phyloP scores from a whole-genome alignment of 495 filamentous ascomycete genomes.

The Xylona heveae region DNA sequence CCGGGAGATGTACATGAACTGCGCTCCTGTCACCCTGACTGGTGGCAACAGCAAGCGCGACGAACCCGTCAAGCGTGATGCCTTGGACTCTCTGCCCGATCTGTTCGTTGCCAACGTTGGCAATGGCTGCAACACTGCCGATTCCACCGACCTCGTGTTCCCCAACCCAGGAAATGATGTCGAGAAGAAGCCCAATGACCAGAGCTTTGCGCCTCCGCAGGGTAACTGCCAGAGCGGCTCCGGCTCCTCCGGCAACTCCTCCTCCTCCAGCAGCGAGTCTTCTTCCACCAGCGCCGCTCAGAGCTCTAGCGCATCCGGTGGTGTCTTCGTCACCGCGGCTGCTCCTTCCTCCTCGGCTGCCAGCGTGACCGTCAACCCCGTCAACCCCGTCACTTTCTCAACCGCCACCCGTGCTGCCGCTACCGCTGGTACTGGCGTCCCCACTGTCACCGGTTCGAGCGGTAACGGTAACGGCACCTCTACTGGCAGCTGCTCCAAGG shows the following conservation, averaged over 20 bases:
- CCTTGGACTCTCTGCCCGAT: conserved; percentile 29
- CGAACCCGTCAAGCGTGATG: conserved; percentile 8
- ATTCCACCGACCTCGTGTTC: conserved; percentile 36
- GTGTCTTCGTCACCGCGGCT: not conserved
- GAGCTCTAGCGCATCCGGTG: conserved; percentile 1
- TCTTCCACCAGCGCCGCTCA: too few species aligned
- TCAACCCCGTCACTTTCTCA: not conserved
- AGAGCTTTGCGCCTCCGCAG: too few species aligned
- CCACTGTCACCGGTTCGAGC: not conserved
- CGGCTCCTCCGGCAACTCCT: too few species aligned
- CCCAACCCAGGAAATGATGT: conserved; percentile 54
- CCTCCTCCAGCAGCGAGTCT: too few species aligned
- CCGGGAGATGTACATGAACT: conserved; percentile 50
- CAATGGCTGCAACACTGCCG: conserved; percentile 27
- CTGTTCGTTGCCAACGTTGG: conserved; percentile 38
- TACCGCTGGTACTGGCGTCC: not conserved
- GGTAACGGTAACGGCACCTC: not conserved
- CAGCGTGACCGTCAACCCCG: too few species aligned
- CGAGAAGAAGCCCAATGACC: conserved; percentile 10
- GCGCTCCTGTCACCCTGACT: conserved; percentile 33
- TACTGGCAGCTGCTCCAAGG: conserved; percentile 1
- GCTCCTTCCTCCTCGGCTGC: not conserved
- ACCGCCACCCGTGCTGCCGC: conserved; percentile 1
- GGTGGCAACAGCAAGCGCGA: conserved; percentile 11
- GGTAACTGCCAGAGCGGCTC: too few species aligned